These are phyloP conservation scores for Grifola frondosa DNA, from an alignment of 1,284 basidiomycete species.

Conservation along the genomic window DNA sequence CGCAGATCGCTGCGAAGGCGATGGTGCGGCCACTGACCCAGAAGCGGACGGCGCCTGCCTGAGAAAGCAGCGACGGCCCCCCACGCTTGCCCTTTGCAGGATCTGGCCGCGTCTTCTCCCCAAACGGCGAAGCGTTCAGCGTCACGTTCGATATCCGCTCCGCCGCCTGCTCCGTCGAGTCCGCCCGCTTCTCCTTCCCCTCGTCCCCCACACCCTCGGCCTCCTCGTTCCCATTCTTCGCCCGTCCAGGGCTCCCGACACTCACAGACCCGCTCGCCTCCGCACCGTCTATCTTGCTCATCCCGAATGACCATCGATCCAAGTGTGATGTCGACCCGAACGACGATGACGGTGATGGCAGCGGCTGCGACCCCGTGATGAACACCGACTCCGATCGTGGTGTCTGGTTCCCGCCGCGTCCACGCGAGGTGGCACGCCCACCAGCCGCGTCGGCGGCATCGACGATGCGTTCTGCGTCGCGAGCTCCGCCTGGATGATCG, in stretches of 20 bases:
- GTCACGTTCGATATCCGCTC: slow-evolving; percentile 69
- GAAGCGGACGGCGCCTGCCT: slow-evolving; percentile 57
- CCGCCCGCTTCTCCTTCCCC: slow-evolving; percentile 30
- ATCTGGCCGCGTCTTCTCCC: slow-evolving; percentile 51
- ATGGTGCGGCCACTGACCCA: slow-evolving; percentile 14
- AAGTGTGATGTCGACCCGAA: slow-evolving; percentile 77
- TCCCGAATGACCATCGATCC: slow-evolving; percentile 90
- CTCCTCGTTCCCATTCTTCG: slow-evolving; percentile 18
- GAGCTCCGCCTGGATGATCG: slow-evolving; percentile 87
- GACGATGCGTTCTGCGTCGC: slow-evolving; percentile 50
- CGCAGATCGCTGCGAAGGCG: slow-evolving; percentile 4
- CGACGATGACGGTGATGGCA: slow-evolving; percentile 79
- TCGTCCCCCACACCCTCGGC: slow-evolving; percentile 13
- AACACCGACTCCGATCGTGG: slow-evolving; percentile 87
- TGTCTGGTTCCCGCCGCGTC: slow-evolving; percentile 96
- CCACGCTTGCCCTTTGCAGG: slow-evolving; percentile 33
- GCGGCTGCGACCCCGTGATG: slow-evolving; percentile 93
- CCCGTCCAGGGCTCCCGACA: slow-evolving; percentile 19
- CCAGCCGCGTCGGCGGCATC: slow-evolving; percentile 68
- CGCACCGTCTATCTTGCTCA: slow-evolving; percentile 68
- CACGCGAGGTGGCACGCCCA: slow-evolving; percentile 94
- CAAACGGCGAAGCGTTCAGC: slow-evolving; percentile 51
- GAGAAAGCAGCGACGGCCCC: slow-evolving; percentile 81
- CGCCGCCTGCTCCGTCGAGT: slow-evolving; percentile 48
- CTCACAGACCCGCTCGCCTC: slow-evolving; percentile 28